These are phyloP conservation scores for Coprinopsis sp. DNA, from an alignment of 768 basidiomycete species.

Conservation along the genomic window DNA sequence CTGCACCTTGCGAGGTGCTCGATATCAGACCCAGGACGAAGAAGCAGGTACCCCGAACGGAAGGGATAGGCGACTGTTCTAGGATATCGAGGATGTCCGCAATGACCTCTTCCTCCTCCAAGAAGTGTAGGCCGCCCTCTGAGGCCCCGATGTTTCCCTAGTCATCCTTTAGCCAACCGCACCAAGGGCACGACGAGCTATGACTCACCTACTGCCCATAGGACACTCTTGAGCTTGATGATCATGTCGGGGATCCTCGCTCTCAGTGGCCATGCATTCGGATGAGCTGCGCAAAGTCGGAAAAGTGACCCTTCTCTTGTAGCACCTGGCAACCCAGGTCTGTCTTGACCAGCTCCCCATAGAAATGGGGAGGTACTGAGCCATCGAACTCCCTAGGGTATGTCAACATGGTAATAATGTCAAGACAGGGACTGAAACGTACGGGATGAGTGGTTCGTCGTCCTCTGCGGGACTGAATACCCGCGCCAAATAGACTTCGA, in stretches of 20 bases:
- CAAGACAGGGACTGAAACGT: slow-evolving; percentile 15
- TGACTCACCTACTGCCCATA: slow-evolving; percentile 77
- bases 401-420: slow-evolving; percentile 2
- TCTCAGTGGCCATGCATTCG: slow-evolving; percentile 82
- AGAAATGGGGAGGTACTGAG: slow-evolving; percentile 91
- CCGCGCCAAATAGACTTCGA: slow-evolving; percentile 86
- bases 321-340: slow-evolving; percentile 90
- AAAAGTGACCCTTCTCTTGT: slow-evolving; percentile 85
- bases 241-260: slow-evolving; percentile 80
- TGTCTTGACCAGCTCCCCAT: slow-evolving; percentile 97
- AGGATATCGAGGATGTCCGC: slow-evolving; percentile 88
- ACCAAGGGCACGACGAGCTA: background rate
- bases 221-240: slow-evolving; percentile 85
- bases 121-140: slow-evolving; percentile 85
- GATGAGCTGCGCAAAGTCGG: slow-evolving; percentile 88
- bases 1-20: slow-evolving; percentile 86
- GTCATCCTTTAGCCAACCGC: no score
- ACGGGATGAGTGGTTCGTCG: slow-evolving; percentile 65
- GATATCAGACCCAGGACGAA: slow-evolving; percentile 92
- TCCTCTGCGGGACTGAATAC: slow-evolving; percentile 62
- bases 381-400: slow-evolving; percentile 67
- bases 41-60: slow-evolving; percentile 94
- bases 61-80: slow-evolving; percentile 82
- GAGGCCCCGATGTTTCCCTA: slow-evolving; percentile 95
- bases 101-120: slow-evolving; percentile 94